Base-by-base conservation (phyloP, 2,329 filamentous ascomycete species). In the Alternaria angustiovoidea region DNA sequence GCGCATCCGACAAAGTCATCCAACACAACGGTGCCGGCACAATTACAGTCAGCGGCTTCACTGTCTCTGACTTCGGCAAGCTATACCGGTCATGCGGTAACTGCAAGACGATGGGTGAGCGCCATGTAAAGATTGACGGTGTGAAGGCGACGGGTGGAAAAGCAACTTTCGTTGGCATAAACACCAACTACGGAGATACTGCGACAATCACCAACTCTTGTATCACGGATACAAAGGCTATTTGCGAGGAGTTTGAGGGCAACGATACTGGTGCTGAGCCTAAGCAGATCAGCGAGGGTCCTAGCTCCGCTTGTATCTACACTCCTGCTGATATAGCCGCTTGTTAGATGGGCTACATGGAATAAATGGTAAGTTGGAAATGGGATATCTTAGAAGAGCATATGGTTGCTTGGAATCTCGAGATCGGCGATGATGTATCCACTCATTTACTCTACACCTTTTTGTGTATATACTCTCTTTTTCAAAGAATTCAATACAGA, bases 161-260 rank as follows among this genome's bases (percentile, higher is more conserved):
- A 57, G 70, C 42, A 56, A 24, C 76, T 54, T 76, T 83, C 36
- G 81, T 78, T 63, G 82, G 83, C 46, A 84, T 85, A 72, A 85
- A 85, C 77, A 76, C 76, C 57, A 86, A 85, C 79, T 85, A 81
- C 63, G 82, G 82, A 16, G 58, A 83, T 66, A 82, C 81, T 26
- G 81, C 84, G 63, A 81, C 81, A 3, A 82, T 82, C 65, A 78
- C 71, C 62, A 51, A 55, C 55, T 72, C 70, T 32, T 75, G 75
- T 58, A 66, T 70, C 55, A 59, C 67, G 16, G 61, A 48, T 59
- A 69, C 72, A 52, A 73, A 76, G 65, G 65, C 63, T 20, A 70
- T 78, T 62, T 77, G 75, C 67, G 66, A 72, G 66, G 75, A 77
- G 64, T 77, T 73, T 64, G 48, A 75, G 65, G 75, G 75, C 24